Base-by-base conservation (phyloP, 257 asterid species). In the Lantana camara region DNA sequence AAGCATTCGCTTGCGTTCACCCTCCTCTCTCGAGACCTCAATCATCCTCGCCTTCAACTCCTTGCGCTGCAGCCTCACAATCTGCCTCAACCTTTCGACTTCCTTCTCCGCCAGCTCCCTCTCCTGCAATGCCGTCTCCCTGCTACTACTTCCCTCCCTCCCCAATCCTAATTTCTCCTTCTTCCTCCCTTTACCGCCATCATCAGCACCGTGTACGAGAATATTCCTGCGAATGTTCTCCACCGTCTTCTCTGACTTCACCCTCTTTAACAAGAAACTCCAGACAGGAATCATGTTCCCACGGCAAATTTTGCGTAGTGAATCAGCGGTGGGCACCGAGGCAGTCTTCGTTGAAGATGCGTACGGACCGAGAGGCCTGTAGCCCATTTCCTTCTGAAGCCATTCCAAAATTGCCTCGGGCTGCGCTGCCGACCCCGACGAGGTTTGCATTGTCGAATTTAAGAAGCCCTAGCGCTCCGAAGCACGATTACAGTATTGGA, bases 241-340 rank as follows among this genome's bases (percentile, higher is more conserved):
- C 29, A 90, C 99, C 38, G 95, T 94, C 78, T 94, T 94, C 72
- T 94, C 97, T 30, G 99, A 94, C 68, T 94, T 94, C 63, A 94
- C 99, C 69, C 99, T 80, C 57, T 67, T 84, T n/a, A 90, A 64
- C 53, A 94, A 70, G 17, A 86, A 94, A 70, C 51, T 86, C 99
- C 96, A 94, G 10, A 94, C 85, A 2, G 97, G 97, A 38, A 94
- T 88, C 97, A 90, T 90, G 66, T 94, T 94, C 64, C 99, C 99
- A 1, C 99, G 95, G 76, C 90, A 94, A 78, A 90, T 75, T 79
- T 81, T 90, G 41, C 96, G 85, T 32, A 94, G 77, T 19, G 99
- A 90, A 65, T 94, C 99, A 14, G 81, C 71, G 0, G 91, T 74
- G 12, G 97, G 95, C 69, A 71, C 77, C n/a, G n/a, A n/a, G 22